phyloP scores from a whole-genome alignment of 371 early-diverging fungal genomes.

The Synchytrium microbalum region DNA sequence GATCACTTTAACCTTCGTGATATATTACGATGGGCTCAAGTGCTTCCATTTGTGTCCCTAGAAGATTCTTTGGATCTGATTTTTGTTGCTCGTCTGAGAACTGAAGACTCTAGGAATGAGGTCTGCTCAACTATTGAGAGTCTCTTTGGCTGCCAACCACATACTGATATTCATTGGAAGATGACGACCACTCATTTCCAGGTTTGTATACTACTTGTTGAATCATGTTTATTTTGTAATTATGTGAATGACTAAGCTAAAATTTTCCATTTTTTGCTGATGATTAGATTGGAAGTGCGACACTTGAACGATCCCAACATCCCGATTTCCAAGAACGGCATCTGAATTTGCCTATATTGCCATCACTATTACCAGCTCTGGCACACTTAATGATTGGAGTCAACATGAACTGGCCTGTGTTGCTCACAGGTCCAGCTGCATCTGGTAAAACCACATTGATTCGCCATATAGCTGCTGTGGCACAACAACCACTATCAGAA shows the following conservation, averaged over 20 bases:
- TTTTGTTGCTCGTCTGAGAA: not conserved
- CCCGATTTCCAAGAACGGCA: too few relatives aligned
- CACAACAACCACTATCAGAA: conserved; percentile 76
- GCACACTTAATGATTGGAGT: conserved; percentile 81
- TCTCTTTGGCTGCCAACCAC: not conserved
- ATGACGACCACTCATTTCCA: not conserved
- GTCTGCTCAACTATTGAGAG: conserved; percentile 7
- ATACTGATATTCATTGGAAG: not conserved
- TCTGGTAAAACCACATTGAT: conserved; percentile 86
- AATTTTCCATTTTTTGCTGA: too few relatives aligned
- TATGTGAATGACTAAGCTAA: too few relatives aligned
- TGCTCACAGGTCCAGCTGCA: conserved; percentile 79
- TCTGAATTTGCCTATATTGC: conserved; percentile 40
- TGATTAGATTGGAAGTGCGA: too few relatives aligned
- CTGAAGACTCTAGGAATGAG: not conserved
- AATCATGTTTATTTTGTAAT: too few relatives aligned
- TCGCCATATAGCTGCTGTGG: conserved; percentile 67
- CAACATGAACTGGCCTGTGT: conserved; percentile 86
- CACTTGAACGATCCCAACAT: not conserved
- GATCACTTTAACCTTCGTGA: conserved; percentile 93
- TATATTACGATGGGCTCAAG: conserved; percentile 89
- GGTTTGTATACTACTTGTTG: not conserved
- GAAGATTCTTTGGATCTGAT: not conserved
- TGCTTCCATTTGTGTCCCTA: conserved; percentile 33
- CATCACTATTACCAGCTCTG: conserved; percentile 57